These are phyloP conservation scores for Rubia balearica DNA, from an alignment of 305 asterid species.

Conservation along the genomic window DNA sequence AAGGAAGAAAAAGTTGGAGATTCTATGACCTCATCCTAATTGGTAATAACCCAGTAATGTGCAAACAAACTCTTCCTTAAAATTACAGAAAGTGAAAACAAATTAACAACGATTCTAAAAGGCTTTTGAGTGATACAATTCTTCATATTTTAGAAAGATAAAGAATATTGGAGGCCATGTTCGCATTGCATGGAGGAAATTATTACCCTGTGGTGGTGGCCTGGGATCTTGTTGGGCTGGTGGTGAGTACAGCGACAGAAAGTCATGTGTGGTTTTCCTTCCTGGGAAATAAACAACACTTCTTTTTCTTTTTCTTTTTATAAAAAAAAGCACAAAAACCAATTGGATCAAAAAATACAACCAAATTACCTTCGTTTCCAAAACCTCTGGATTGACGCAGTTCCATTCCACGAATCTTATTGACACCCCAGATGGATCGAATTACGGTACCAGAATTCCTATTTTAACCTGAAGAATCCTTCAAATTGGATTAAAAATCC, in stretches of 20 bases:
- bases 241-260: constrained; percentile 77
- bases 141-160: not conserved
- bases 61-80: not conserved
- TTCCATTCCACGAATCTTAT: constrained; percentile 40
- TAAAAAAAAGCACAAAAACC: not conserved
- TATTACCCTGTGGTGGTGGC: constrained; percentile 30
- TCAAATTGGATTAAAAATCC: not conserved
- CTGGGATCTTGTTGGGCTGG: constrained; percentile 78
- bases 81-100: no score
- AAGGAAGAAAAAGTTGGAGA: constrained; percentile 5
- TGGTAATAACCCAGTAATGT: constrained; percentile 5
- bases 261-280: constrained; percentile 87
- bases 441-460: constrained; percentile 14
- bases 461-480: not conserved
- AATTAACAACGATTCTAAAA: not conserved
- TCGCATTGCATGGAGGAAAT: constrained; percentile 26
- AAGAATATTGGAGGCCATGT: not conserved
- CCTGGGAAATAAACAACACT: constrained; percentile 29
- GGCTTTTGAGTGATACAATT: not conserved
- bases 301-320: not conserved
- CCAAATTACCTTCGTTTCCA: constrained; percentile 51
- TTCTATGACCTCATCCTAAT: constrained; percentile 11
- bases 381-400: constrained; percentile 57
- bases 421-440: constrained; percentile 10
- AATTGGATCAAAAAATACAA: not conserved